Evolutionary conservation across 768 basidiomycete species (phyloP).

Genomic region (Suillus ampliporus): DNA sequence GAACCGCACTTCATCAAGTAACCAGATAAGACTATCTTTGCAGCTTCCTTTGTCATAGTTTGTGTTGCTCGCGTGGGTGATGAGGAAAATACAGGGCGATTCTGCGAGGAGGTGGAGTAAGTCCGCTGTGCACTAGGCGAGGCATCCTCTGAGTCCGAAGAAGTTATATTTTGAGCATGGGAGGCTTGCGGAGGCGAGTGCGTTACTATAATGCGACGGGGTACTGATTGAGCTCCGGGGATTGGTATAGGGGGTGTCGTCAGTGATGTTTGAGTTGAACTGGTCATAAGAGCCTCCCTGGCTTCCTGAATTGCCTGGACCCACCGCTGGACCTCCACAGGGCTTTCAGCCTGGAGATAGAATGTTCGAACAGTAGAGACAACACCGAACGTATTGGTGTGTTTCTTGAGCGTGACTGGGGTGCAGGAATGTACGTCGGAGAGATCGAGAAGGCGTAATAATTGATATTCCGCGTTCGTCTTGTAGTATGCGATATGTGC

Average conservation of each 20-base stretch:
- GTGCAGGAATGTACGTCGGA: conserved; percentile 90
- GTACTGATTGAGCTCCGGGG: conserved; percentile 41
- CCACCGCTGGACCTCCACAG: conserved; percentile 82
- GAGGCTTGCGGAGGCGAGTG: conserved; percentile 54
- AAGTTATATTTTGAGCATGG: conserved; percentile 60
- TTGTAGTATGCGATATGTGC: conserved; percentile 98
- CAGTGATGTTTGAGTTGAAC: conserved; percentile 61
- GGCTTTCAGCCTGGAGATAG: conserved; percentile 81
- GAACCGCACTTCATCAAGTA: conserved; percentile 98
- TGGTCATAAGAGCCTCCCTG: conserved; percentile 64
- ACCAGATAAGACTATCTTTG: conserved; percentile 85
- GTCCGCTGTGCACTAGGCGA: conserved; percentile 51
- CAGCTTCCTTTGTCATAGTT: conserved; percentile 54
- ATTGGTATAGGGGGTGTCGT: conserved; percentile 59
- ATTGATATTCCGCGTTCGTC: conserved; percentile 91
- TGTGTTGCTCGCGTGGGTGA: conserved; percentile 53
- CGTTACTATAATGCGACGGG: conserved; percentile 42
- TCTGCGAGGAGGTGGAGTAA: conserved; percentile 52
- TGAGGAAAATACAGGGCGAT: conserved; percentile 42
- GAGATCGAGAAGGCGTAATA: conserved; percentile 87
- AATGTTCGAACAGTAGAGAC: conserved; percentile 91
- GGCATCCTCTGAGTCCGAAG: conserved; percentile 81
- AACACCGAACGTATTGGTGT: conserved; percentile 87
- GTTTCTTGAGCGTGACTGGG: conserved; percentile 85
- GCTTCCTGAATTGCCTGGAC: conserved; percentile 82